Evolutionary conservation across 1,284 basidiomycete genomes (phyloP).

Genomic region (Boletus sp.): DNA sequence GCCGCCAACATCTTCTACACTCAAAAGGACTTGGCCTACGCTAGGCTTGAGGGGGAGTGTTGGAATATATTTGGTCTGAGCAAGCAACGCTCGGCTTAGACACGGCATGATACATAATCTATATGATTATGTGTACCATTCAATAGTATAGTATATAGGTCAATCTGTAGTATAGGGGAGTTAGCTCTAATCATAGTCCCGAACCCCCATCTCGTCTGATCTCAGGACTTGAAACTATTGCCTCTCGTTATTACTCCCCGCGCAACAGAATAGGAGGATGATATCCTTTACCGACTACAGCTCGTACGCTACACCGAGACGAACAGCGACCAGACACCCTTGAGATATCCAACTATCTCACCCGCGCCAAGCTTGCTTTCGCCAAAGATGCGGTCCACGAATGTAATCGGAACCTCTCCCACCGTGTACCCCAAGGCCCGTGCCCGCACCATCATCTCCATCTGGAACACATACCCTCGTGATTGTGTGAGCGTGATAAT

Average conservation of each 20-base stretch:
- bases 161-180: too few species aligned
- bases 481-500: slow-evolving; percentile 82
- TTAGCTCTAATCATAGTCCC: too few species aligned
- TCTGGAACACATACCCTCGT: slow-evolving; percentile 93
- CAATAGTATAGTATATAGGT: too few species aligned
- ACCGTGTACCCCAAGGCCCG: slow-evolving; percentile 77
- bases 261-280: too few species aligned
- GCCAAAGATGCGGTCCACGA: slow-evolving; percentile 89
- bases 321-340: slow-evolving; percentile 82
- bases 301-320: slow-evolving; percentile 53
- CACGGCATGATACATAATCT: too few species aligned
- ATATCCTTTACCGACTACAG: too few species aligned
- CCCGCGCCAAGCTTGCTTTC: slow-evolving; percentile 88
- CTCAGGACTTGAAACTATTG: too few species aligned
- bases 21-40: not conserved
- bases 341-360: slow-evolving; percentile 85
- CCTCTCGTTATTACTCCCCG: too few species aligned
- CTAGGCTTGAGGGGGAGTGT: not conserved
- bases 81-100: too few species aligned
- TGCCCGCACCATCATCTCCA: slow-evolving; percentile 95
- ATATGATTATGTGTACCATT: not conserved
- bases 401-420: slow-evolving; percentile 90
- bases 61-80: too few species aligned
- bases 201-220: too few species aligned
- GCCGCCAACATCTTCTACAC: not conserved